Evolutionary conservation across 2,329 filamentous ascomycete species (phyloP).

Genomic region (Escovopsis sp.): DNA sequence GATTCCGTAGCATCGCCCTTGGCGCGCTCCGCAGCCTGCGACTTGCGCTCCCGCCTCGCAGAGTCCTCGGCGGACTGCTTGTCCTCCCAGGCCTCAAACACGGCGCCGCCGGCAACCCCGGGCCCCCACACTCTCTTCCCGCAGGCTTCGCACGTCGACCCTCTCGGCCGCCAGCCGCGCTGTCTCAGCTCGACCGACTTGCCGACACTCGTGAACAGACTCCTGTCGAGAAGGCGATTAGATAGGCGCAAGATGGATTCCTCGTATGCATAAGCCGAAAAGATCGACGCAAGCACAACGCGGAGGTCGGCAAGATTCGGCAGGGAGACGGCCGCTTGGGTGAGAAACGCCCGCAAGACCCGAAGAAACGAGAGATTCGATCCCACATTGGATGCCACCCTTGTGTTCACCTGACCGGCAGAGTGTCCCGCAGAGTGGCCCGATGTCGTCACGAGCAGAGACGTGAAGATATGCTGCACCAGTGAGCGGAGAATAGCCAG

Average conservation of each 20-base stretch:
- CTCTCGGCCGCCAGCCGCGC: constrained; percentile 75
- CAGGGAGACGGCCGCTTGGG: constrained; percentile 64
- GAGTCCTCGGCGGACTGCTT: constrained; percentile 34
- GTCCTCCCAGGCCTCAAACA: constrained; percentile 73
- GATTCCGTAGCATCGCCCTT: constrained; percentile 19
- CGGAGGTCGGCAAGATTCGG: constrained; percentile 80
- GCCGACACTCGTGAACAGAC: constrained; percentile 71
- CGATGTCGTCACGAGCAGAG: constrained; percentile 65
- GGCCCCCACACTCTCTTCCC: constrained; percentile 76
- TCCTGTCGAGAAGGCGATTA: constrained; percentile 74
- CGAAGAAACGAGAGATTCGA: constrained; percentile 67
- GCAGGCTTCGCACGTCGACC: constrained; percentile 80
- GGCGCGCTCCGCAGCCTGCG: constrained; percentile 19
- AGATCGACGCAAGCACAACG: constrained; percentile 73
- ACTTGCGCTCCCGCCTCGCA: constrained; percentile 30
- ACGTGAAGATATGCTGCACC: constrained; percentile 84
- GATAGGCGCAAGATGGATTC: constrained; percentile 76
- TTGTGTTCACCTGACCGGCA: constrained; percentile 16
- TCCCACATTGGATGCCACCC: constrained; percentile 23
- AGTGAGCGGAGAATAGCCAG: constrained; percentile 56
- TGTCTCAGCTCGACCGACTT: constrained; percentile 61
- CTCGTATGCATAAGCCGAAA: constrained; percentile 91
- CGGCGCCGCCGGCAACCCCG: constrained; percentile 48
- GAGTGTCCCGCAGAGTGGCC: constrained; percentile 22
- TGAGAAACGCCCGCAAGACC: constrained; percentile 77